A percentile compares a stretch with the other conserved stretches of the same genome.
Conservation (phyloP, 2,329 filamentous ascomycete species). For the Epichloe hybrida region DNA sequence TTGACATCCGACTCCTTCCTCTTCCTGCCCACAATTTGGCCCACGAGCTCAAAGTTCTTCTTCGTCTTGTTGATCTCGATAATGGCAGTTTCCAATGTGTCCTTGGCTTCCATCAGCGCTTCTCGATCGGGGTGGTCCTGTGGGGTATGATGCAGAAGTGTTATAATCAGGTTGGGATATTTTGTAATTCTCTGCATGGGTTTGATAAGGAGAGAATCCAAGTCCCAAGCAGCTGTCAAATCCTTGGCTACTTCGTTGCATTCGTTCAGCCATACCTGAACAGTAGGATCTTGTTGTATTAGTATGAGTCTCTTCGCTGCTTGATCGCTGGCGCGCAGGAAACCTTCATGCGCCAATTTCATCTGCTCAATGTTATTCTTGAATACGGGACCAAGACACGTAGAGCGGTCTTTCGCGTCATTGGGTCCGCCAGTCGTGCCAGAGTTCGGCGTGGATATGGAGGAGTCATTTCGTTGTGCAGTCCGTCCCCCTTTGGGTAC, state of each 20-base stretch:
- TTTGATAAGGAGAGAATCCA: constrained; percentile 94
- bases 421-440: constrained; percentile 27
- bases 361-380: constrained; percentile 44
- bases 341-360: constrained; percentile 47
- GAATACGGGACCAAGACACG: constrained; percentile 40
- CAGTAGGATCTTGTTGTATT: constrained; percentile 50
- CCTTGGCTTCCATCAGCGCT: constrained; percentile 42
- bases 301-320: constrained; percentile 48
- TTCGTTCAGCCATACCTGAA: constrained; percentile 78
- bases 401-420: constrained; percentile 39
- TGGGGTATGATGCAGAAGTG: constrained; percentile 68
- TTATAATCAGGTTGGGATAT: constrained; percentile 74
- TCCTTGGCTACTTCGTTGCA: constrained; percentile 88
- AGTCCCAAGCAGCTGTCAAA: constrained; percentile 83
- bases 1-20: constrained; percentile 81
- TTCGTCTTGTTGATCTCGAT: constrained; percentile 91
- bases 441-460: constrained; percentile 27
- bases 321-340: constrained; percentile 48
- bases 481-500: constrained; percentile 41
- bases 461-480: constrained; percentile 27
- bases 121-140: constrained; percentile 70
- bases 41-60: constrained; percentile 85
- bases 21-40: constrained; percentile 73
- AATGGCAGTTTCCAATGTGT: constrained; percentile 49
- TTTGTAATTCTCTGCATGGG: constrained; percentile 90